Base-by-base conservation (phyloP, 306 rosid genomes). In the Gleditsia sinensis region DNA sequence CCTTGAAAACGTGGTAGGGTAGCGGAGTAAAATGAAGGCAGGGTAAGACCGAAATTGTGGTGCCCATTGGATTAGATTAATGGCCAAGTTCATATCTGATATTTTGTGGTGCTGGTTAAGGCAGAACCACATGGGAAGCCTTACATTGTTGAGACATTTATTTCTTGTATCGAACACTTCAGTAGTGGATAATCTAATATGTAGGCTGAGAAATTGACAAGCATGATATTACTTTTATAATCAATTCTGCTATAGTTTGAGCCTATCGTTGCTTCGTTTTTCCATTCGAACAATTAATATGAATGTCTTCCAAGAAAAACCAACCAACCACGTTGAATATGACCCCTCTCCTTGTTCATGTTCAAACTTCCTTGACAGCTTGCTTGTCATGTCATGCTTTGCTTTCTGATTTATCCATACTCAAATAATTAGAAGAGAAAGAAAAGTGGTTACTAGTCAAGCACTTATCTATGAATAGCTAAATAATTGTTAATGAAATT, bases 121-220 rank as follows among this genome's bases (percentile, higher is more conserved):
- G 64, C 74, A 71, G 83, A 88, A 72, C 83, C 96, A 88, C 93
- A 34, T 78, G 80, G 85, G 69, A 63, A 78, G 58, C 71, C 68
- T 42, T 58, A 39, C 54, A 50, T 55, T 64, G 27, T 63, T 39
- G 72, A 63, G 79, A 79, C 81, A 66, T 81, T 45, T 32, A 42
- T 61, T 77, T 77, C 64, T 77, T n/a, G 30, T 40, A 49, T 33
- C 66, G 53, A 54, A 79, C 82, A 78, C 21, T 27, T 51, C 57
- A 27, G 23, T 50, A 70, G 57, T 67, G 48, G 59, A 53, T 59
- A 39, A 69, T 68, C 43, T 9, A 70, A 71, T 48, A 48, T 75
- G 77, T 75, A 63, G 65, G 79, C 34, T 79, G 75, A 69, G 68
- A 78, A 71, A 58, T 78, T 78, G 83, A 72, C 62, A 72, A 40